Conservation (phyloP, 768 basidiomycete species). For the Naganishia randhawae region DNA sequence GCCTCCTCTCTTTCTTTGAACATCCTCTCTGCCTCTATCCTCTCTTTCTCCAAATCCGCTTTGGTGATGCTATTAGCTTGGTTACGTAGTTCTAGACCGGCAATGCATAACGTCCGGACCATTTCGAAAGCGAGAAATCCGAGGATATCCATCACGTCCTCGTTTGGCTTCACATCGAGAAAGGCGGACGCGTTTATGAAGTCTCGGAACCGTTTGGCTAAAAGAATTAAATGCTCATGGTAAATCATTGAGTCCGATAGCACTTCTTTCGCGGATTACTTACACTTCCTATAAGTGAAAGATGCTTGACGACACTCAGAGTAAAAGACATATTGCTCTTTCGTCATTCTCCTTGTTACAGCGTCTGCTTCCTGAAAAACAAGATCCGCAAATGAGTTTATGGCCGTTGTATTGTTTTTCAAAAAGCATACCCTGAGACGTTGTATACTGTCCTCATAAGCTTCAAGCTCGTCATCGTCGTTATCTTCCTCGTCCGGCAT, state of each 20-base stretch:
- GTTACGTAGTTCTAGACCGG: constrained; percentile 66
- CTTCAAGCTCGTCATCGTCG: constrained; percentile 92
- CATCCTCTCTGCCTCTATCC: constrained; percentile 67
- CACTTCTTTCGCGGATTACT: constrained; percentile 48
- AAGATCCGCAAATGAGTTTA: not conserved
- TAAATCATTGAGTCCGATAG: not conserved
- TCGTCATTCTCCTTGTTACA: constrained; percentile 89
- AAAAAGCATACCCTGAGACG: constrained; percentile 63
- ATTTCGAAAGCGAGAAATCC: constrained; percentile 97
- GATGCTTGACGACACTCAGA: constrained; percentile 94
- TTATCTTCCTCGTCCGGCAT: constrained; percentile 68
- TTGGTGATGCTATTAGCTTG: constrained; percentile 18
- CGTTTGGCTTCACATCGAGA: constrained; percentile 82
- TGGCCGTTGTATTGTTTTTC: not conserved
- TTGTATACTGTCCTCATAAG: constrained; percentile 87
- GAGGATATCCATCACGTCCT: constrained; percentile 93
- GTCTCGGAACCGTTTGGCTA: constrained; percentile 90
- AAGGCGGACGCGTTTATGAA: constrained; percentile 84
- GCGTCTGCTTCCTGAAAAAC: constrained; percentile 83
- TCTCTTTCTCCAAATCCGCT: constrained; percentile 55
- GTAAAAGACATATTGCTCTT: constrained; percentile 94
- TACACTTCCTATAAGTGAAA: constrained; percentile 94
- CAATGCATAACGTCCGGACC: constrained; percentile 86
- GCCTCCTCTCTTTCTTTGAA: constrained; percentile 39
- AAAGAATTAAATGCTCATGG: not conserved